These are phyloP conservation scores for Arxiozyma bovina DNA, from an alignment of 1,139 yeast genomes.

Conservation along the genomic window DNA sequence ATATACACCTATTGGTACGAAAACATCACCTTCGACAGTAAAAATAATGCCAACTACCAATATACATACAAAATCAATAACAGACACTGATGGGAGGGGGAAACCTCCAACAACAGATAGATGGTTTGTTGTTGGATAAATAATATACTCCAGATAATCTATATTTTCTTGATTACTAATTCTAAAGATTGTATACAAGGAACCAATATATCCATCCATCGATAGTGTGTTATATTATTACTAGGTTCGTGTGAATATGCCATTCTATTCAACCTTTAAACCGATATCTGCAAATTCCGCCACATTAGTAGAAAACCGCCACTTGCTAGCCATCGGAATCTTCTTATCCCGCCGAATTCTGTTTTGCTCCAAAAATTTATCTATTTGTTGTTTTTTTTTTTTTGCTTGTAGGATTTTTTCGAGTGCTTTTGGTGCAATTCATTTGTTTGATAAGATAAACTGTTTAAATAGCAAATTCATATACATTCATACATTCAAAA, in stretches of 20 bases:
- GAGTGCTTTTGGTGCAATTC: background rate
- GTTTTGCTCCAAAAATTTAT: no score
- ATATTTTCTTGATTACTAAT: background rate
- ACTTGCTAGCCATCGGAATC: background rate
- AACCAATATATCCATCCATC: background rate
- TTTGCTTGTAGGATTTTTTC: no score
- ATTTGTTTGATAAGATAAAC: background rate
- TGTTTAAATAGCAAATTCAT: background rate
- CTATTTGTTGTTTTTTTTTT: no score
- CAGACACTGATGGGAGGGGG: background rate
- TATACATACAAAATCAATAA: background rate
- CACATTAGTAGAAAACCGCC: background rate
- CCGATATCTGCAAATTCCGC: background rate
- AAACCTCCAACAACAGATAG: background rate
- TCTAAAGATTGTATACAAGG: background rate
- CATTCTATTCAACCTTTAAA: background rate
- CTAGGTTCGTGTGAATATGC: no score
- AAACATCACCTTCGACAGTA: background rate
- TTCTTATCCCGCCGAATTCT: background rate
- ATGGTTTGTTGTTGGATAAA: constrained; percentile 6
- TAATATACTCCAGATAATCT: background rate
- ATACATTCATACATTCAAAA: background rate
- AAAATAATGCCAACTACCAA: background rate
- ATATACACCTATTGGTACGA: background rate
- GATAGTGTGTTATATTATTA: no score